Percentiles rank a stretch among this genome's conserved stretches.
These are phyloP conservation scores for Boletus fagicola DNA, from an alignment of 768 basidiomycete species.

Conservation along the genomic window DNA sequence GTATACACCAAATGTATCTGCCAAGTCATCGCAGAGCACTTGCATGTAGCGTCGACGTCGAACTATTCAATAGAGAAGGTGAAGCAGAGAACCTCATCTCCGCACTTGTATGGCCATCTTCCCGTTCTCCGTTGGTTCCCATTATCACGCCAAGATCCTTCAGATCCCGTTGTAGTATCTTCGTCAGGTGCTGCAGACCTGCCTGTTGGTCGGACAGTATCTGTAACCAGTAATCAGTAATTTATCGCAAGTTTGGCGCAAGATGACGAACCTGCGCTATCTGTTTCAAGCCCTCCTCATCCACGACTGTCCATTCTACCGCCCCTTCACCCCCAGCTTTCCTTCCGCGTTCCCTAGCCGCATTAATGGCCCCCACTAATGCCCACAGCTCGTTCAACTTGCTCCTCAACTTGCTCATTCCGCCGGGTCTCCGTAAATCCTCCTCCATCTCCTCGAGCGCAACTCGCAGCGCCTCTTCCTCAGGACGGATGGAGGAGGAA, in stretches of 20 bases:
- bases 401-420: constrained; percentile 58
- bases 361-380: constrained; percentile 67
- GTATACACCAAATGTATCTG: constrained; percentile 6
- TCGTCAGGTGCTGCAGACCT: constrained; percentile 77
- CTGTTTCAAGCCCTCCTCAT: constrained; percentile 78
- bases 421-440: constrained; percentile 56
- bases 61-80: constrained; percentile 21
- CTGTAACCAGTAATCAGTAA: constrained; percentile 35
- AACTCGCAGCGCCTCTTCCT: constrained; percentile 74
- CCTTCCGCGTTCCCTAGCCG: constrained; percentile 50
- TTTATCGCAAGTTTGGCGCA: background rate
- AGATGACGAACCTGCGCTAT: constrained; percentile 59
- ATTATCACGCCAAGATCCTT: constrained; percentile 67
- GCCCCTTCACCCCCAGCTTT: constrained; percentile 40
- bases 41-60: constrained; percentile 28
- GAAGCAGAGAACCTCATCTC: constrained; percentile 22
- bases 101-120: constrained; percentile 24
- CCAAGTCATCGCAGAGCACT: constrained; percentile 24
- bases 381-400: constrained; percentile 88
- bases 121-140: constrained; percentile 43
- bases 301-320: constrained; percentile 80
- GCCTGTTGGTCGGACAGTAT: constrained; percentile 77
- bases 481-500: constrained; percentile 70
- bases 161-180: constrained; percentile 61
- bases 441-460: constrained; percentile 72